A percentile compares a stretch with the other conserved stretches of the same genome.
phyloP scores from a whole-genome alignment of 306 rosid genomes.

The Glycine latifolia region DNA sequence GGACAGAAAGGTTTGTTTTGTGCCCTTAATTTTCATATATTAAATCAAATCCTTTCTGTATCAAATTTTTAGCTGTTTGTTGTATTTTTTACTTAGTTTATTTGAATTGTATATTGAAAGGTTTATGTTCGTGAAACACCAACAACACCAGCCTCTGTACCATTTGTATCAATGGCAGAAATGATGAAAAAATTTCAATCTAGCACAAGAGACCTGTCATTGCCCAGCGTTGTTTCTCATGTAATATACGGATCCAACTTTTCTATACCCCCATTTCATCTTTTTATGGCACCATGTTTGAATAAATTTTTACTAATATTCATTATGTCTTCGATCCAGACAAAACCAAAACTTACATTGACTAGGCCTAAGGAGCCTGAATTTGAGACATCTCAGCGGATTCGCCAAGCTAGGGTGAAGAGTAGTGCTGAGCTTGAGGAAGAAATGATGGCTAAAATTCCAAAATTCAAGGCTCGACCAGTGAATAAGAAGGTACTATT shows the following conservation, averaged over 20 bases:
- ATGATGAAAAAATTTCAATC: slow-evolving; percentile 88
- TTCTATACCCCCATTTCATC: neutral
- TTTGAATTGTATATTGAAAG: slow-evolving; percentile 47
- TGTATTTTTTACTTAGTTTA: neutral
- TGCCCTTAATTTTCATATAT: neutral
- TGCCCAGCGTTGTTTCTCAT: slow-evolving; percentile 57
- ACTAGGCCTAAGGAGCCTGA: slow-evolving; percentile 98
- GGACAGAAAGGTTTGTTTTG: slow-evolving; percentile 79
- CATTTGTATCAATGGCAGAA: slow-evolving; percentile 92
- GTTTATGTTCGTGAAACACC: slow-evolving; percentile 83
- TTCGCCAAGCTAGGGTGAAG: slow-evolving; percentile 76
- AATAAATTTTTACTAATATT: slow-evolving; percentile 29
- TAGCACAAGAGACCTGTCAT: slow-evolving; percentile 76
- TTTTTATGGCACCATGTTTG: slow-evolving; percentile 6
- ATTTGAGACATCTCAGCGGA: slow-evolving; percentile 87
- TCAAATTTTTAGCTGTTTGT: neutral
- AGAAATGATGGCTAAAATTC: slow-evolving; percentile 98
- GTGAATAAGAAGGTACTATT: slow-evolving; percentile 77
- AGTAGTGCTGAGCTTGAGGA: slow-evolving; percentile 93
- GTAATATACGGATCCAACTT: slow-evolving; percentile 55
- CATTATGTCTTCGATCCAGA: slow-evolving; percentile 54
- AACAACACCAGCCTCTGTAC: slow-evolving; percentile 60
- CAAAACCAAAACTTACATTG: slow-evolving; percentile 82
- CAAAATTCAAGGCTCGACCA: slow-evolving; percentile 94
- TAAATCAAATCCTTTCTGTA: slow-evolving; percentile 13